Conservation (phyloP, 257 asterid genomes). For the Sherardia arvensis region DNA sequence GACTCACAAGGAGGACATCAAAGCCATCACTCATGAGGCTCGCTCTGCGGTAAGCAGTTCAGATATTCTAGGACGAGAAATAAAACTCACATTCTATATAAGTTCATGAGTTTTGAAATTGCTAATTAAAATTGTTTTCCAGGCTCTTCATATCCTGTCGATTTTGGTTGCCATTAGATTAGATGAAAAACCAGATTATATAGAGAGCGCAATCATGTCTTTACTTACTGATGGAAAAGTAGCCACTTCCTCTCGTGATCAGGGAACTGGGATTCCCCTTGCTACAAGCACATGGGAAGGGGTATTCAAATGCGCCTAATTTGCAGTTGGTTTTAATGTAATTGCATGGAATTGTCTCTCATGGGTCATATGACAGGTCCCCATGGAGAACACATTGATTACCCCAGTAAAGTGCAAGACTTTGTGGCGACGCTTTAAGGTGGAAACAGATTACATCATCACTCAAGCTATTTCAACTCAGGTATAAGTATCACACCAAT, state of each 20-base stretch:
- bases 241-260: conserved; percentile 14
- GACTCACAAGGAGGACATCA: conserved; percentile 69
- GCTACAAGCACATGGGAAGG: conserved; percentile 60
- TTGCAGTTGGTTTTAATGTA: neutral
- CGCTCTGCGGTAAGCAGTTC: conserved; percentile 39
- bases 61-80: neutral
- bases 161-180: conserved; percentile 39
- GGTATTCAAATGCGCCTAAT: conserved; percentile 20
- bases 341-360: neutral
- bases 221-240: conserved; percentile 30
- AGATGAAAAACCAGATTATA: conserved; percentile 28
- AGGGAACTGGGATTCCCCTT: conserved; percentile 36
- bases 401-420: conserved; percentile 53
- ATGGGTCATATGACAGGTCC: conserved; percentile 26
- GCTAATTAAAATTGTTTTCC: conserved; percentile 11
- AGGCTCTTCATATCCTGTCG: conserved; percentile 48
- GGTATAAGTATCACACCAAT: conserved; percentile 24
- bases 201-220: conserved; percentile 38
- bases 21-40: conserved; percentile 44
- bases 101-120: conserved; percentile 1
- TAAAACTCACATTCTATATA: neutral
- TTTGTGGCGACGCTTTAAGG: conserved; percentile 47
- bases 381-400: conserved; percentile 46
- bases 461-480: conserved; percentile 57
- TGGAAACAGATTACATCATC: conserved; percentile 48